Base-by-base conservation (phyloP, 305 asterid species). In the Fraxinus dipetala region DNA sequence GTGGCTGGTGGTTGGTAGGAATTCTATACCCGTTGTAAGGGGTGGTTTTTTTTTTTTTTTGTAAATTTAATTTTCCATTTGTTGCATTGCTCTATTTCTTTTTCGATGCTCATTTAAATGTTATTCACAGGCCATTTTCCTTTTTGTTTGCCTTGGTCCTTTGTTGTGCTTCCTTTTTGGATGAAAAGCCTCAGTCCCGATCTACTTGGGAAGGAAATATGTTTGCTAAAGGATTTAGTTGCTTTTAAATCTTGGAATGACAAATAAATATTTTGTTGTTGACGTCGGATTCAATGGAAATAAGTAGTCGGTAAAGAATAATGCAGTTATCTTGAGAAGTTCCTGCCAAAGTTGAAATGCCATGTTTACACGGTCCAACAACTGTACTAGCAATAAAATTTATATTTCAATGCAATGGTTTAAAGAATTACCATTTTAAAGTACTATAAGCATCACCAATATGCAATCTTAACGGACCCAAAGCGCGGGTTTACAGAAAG, bases 1-100 rank as follows among this genome's bases (percentile, higher is more conserved):
- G 70, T 35, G 84, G 87, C 80, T 80, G 90, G 77, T 86, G 87
- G 84, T 61, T 84, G 86, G 61, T 86, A 76, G 88, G 83, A 85
- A 79, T 69, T 45, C 40, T 75, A 22, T 56, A 20, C 70, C 79
- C 10, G 75, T 80, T 9, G 54, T 65, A 73, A 65, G 48, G 48
- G 48, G 43, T 36, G 43, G 2, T 35, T 10, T 40, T 43, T 36
- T 36, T 43, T 36, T 36, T 34, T 28, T 35, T 38, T 35, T 16
- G 16, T 11, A 38, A 38, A 38, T 38, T 38, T 38, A 9, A 38
- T 2, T 10, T 28, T 70, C 31, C 70, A 59, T 5, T 8, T 20
- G 30, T 59, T 20, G 30, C 14, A 5, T 16, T 51, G 63, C 63
- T 51, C 7, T 4, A 1, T 20, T 7, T 59, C 11, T 14, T 59